A percentile compares a stretch with the other conserved stretches of the same genome.
Conservation (phyloP, 1,284 basidiomycete species). For the Sanghuangporus baumii region DNA sequence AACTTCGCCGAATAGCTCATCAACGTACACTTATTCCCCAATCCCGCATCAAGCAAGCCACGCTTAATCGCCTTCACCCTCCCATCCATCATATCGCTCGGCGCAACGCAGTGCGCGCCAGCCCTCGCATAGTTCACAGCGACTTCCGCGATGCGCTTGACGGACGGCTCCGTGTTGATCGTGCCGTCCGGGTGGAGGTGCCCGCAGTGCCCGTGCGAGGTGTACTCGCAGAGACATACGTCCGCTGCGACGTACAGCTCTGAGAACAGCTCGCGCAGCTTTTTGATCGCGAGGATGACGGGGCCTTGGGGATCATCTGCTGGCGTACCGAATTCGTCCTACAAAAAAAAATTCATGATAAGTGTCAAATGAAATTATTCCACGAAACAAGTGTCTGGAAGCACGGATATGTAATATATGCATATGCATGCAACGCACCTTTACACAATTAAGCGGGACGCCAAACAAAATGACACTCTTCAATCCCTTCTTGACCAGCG, state of each 20-base stretch:
- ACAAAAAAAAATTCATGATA: neutral
- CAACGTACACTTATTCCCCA: slow-evolving; percentile 83
- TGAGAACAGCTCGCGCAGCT: slow-evolving; percentile 77
- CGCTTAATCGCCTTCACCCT: slow-evolving; percentile 88
- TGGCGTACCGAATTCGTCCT: slow-evolving; percentile 82
- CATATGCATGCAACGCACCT: slow-evolving; percentile 50
- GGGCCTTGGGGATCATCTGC: slow-evolving; percentile 91
- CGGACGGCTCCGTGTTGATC: slow-evolving; percentile 73
- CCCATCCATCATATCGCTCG: slow-evolving; percentile 99
- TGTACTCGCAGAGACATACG: slow-evolving; percentile 99
- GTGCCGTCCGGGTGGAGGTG: slow-evolving; percentile 69
- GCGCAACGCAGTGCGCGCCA: slow-evolving; percentile 96
- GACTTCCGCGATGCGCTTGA: slow-evolving; percentile 85
- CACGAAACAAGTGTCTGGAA: neutral
- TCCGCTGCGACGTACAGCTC: slow-evolving; percentile 86
- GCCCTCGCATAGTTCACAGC: slow-evolving; percentile 91
- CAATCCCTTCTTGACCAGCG: slow-evolving; percentile 87
- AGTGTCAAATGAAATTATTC: neutral
- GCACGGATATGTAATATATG: neutral
- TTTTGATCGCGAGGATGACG: slow-evolving; percentile 86
- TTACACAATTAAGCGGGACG: slow-evolving; percentile 80
- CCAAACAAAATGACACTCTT: slow-evolving; percentile 95
- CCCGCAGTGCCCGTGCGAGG: slow-evolving; percentile 97
- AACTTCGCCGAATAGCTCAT: slow-evolving; percentile 99
- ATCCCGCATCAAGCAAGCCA: slow-evolving; percentile 74